phyloP scores from a whole-genome alignment of 129 eudicot species.

The Tagetes erecta region DNA sequence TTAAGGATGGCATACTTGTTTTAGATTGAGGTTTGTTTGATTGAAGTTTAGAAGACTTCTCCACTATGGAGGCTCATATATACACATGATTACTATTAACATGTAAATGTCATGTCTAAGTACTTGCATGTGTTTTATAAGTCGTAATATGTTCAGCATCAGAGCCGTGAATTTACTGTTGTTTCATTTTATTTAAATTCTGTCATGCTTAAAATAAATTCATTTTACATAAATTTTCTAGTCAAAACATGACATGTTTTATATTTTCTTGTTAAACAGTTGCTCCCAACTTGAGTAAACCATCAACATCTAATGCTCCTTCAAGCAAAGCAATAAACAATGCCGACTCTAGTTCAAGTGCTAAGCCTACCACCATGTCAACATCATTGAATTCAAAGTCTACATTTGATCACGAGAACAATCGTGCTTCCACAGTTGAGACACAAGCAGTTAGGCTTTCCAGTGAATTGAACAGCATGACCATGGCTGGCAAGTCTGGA shows the following conservation, averaged over 20 bases:
- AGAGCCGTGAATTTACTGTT: not conserved
- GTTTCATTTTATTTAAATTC: not conserved
- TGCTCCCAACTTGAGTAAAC: conserved; percentile 39
- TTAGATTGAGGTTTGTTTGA: conserved; percentile 2
- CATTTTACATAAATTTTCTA: not conserved
- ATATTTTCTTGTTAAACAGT: conserved; percentile 3
- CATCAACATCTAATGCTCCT: conserved; percentile 36
- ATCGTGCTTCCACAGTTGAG: conserved; percentile 29
- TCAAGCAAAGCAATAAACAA: conserved; percentile 35
- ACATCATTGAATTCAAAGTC: conserved; percentile 40
- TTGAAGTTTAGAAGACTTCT: not conserved
- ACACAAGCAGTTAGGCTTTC: conserved; percentile 34
- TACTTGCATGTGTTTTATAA: not conserved
- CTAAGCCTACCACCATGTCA: conserved; percentile 39
- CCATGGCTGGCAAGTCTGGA: conserved; percentile 51
- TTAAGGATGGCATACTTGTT: not conserved
- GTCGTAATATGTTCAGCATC: not conserved
- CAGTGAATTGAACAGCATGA: conserved; percentile 33
- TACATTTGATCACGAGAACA: conserved; percentile 20
- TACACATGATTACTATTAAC: conserved; percentile 1
- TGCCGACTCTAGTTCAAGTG: conserved; percentile 35
- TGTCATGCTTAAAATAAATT: not conserved
- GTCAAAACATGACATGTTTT: conserved; percentile 21
- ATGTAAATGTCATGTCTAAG: conserved; percentile 8
- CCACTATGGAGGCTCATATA: not conserved